Evolutionary conservation across 1,139 yeast species (phyloP).

Genomic region (Pneumocystis wakefieldiae): DNA sequence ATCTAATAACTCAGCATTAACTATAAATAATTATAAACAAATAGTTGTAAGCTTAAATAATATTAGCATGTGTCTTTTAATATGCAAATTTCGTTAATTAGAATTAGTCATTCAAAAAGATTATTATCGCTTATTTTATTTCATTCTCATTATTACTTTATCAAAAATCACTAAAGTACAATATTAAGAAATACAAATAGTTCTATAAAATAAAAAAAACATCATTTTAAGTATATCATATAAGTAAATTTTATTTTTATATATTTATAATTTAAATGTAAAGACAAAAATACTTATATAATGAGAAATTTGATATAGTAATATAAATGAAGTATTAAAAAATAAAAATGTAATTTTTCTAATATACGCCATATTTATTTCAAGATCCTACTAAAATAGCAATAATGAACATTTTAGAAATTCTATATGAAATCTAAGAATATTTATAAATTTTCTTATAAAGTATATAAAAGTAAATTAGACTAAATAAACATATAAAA

Average conservation of each 20-base stretch:
- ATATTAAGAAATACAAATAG: conserved; percentile 48
- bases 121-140: conserved; percentile 45
- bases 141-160: conserved; percentile 49
- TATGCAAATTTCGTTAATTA: conserved; percentile 39
- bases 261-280: conserved; percentile 31
- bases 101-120: conserved; percentile 92
- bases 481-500: conserved; percentile 49
- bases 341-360: conserved; percentile 28
- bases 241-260: conserved; percentile 51
- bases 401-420: conserved; percentile 35
- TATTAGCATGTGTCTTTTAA: conserved; percentile 54
- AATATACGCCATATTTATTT: not conserved
- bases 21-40: not conserved
- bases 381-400: conserved; percentile 72
- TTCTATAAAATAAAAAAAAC: conserved; percentile 45
- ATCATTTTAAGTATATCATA: conserved; percentile 76
- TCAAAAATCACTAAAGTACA: conserved; percentile 49
- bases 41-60: conserved; percentile 19
- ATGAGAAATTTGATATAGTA: conserved; percentile 50
- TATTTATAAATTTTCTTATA: conserved; percentile 62
- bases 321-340: conserved; percentile 90
- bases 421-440: conserved; percentile 71
- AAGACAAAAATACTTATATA: conserved; percentile 31
- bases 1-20: conserved; percentile 71
- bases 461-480: conserved; percentile 48